phyloP scores from a whole-genome alignment of 2,329 filamentous ascomycete genomes.

The Hypoxylon sp. region DNA sequence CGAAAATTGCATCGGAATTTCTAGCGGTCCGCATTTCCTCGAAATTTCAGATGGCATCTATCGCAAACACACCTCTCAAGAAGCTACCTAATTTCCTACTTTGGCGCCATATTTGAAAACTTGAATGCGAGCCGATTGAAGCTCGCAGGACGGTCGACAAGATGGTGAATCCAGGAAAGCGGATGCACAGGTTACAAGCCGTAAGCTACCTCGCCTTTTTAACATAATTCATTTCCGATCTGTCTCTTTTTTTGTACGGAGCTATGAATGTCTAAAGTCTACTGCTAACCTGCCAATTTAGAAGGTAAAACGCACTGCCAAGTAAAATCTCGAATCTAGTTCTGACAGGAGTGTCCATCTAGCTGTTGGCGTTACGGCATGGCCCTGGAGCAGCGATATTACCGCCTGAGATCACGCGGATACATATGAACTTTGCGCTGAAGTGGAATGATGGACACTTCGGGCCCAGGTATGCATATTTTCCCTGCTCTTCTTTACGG shows the following conservation, averaged over 20 bases:
- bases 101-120: constrained; percentile 30
- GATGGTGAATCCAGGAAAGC: constrained; percentile 53
- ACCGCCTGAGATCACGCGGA: constrained; percentile 78
- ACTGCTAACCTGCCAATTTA: constrained; percentile 44
- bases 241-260: neutral
- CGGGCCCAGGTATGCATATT: constrained; percentile 72
- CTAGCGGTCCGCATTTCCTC: constrained; percentile 3
- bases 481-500: constrained; percentile 1
- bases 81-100: constrained; percentile 19
- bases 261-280: neutral
- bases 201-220: constrained; percentile 40
- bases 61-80: neutral
- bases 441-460: constrained; percentile 74
- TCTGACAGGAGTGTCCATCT: constrained; percentile 27
- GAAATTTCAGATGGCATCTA: constrained; percentile 31
- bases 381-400: constrained; percentile 87
- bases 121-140: constrained; percentile 39
- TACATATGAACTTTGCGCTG: constrained; percentile 78
- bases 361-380: constrained; percentile 67
- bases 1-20: constrained; percentile 20
- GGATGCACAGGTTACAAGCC: constrained; percentile 51
- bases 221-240: neutral
- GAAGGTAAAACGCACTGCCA: constrained; percentile 46
- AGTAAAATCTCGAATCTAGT: neutral
- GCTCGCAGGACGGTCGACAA: constrained; percentile 46